Evolutionary conservation across 306 rosid genomes (phyloP).

Genomic region (Pueraria montana): DNA sequence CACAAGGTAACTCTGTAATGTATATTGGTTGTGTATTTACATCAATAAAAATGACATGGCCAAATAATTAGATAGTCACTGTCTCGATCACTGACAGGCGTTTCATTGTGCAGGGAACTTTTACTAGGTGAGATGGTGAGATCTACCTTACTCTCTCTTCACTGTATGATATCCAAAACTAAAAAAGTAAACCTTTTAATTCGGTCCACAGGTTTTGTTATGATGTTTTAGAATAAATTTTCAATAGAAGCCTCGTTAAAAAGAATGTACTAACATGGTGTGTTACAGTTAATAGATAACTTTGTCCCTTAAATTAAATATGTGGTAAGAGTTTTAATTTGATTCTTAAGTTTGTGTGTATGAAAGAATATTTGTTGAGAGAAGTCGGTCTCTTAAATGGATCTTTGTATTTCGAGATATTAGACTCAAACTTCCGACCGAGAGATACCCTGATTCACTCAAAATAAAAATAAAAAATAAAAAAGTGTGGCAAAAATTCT

Average conservation of each 20-base stretch:
- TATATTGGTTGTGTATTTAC: not conserved
- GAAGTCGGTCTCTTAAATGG: too few species aligned
- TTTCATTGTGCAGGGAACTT: not conserved
- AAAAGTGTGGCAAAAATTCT: too few species aligned
- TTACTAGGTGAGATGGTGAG: not conserved
- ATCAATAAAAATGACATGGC: constrained; percentile 5
- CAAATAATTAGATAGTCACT: not conserved
- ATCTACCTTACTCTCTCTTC: not conserved
- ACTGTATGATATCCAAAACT: not conserved
- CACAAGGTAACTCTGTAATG: not conserved
- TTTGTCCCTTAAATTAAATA: too few species aligned
- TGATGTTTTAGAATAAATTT: not conserved
- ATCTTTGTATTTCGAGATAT: too few species aligned
- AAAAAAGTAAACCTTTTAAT: not conserved
- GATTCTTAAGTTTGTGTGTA: too few species aligned
- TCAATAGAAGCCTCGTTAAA: not conserved
- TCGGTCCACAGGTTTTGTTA: not conserved
- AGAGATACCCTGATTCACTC: too few species aligned
- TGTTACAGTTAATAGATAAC: too few species aligned
- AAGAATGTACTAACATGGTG: too few species aligned
- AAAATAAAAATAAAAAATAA: too few species aligned
- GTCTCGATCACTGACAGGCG: not conserved
- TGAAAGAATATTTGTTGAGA: too few species aligned
- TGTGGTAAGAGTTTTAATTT: too few species aligned
- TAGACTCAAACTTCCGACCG: too few species aligned